phyloP scores from a whole-genome alignment of 169 alveolate species.

The Eimeria brunetti region DNA sequence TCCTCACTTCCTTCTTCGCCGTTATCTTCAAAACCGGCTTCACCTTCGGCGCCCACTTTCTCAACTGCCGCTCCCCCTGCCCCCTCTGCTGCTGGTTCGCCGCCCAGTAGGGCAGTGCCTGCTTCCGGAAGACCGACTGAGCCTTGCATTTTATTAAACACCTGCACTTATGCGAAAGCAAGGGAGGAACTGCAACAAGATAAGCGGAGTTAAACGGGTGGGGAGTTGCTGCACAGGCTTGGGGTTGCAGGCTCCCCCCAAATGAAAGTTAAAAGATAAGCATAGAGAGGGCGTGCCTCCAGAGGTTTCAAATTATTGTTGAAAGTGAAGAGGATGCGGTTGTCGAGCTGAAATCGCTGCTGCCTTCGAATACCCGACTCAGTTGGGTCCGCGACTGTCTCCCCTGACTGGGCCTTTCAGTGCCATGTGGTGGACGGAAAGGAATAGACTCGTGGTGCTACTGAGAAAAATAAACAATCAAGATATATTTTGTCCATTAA shows the following conservation, averaged over 20 bases:
- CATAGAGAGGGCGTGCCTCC: conserved; percentile 1
- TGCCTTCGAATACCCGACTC: neutral
- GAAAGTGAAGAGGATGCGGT: neutral
- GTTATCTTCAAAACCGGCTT: neutral
- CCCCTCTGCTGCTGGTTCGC: conserved; percentile 5
- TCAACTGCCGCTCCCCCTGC: neutral
- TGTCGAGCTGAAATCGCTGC: neutral
- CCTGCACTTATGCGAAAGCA: neutral
- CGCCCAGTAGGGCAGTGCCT: neutral
- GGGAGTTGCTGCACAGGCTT: neutral
- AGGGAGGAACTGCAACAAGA: neutral
- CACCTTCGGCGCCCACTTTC: neutral
- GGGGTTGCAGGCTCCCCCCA: conserved; percentile 10
- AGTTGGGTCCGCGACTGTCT: neutral
- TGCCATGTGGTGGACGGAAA: neutral
- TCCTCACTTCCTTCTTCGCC: neutral
- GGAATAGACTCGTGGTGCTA: neutral
- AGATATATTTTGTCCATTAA: neutral
- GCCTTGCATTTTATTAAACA: neutral
- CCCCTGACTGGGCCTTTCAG: neutral
- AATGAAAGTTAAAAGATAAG: neutral
- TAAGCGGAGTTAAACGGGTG: neutral
- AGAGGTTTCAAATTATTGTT: neutral
- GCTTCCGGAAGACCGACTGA: neutral
- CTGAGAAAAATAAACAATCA: neutral